Evolutionary conservation across 768 basidiomycete species (phyloP), one percentile per base, ranked within the genome.

Genomic region (Clavaria fumosa): DNA sequence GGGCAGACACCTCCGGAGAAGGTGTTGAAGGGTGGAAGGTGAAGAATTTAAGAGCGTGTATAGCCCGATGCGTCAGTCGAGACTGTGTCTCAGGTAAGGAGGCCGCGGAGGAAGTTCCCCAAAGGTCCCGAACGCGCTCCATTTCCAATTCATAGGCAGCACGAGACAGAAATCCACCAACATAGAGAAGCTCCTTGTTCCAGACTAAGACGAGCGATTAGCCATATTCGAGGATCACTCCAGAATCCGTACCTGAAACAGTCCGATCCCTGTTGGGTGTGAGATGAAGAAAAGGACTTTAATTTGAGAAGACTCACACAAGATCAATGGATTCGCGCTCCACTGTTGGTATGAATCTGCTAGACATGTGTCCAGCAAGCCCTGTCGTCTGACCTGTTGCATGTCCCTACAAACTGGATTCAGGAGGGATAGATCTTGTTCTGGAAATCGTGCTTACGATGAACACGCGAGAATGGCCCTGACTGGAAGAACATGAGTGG

Each of bases 311-410:
- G 14, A 53, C 75, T 56, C 50, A 84, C 78, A 88, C 78, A 21
- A 91, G 62, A 56, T 86, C 89, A 44, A 91, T 80, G 0, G 81
- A 82, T 58, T 97, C 93, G 43, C 93, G 72, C 54, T 97, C 93
- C 5, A 97, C 91, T 0, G 91, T 96, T 7, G 89, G 85, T 40
- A 97, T 91, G 51, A 95, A 95, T 2, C 90, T 66, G 6, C 83
- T 78, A 0, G 86, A 60, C 58, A 70, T 67, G 47, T 69, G 69
- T 2, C 69, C 69, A 12, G 65, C 70, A 21, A 76, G 59, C 27
- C 93, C 91, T 1, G 90, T 93, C 7, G 89, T 93, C 58, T 97
- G 93, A 4, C 69, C 78, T 3, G 89, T 95, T 11, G 86, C 74
- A 53, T 91, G 88, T 10, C 88, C 86, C 82, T 85, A 36, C 12